These are phyloP conservation scores for Plasmodium inui DNA, from an alignment of 169 alveolate species.

Conservation along the genomic window DNA sequence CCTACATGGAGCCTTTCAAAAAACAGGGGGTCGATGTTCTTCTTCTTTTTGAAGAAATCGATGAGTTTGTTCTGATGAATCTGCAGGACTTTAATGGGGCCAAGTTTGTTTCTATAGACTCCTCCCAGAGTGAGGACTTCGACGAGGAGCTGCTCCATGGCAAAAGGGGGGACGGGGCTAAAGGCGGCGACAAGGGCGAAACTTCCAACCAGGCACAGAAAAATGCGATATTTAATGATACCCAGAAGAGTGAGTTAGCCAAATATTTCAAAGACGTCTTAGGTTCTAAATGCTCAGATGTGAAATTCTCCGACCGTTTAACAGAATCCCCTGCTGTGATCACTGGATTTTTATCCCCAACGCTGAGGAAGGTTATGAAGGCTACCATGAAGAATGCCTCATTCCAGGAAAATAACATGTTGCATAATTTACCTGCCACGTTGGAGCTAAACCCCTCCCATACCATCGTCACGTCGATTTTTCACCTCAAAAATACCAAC, in stretches of 20 bases:
- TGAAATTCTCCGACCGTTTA: constrained; percentile 91
- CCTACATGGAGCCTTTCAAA: constrained; percentile 91
- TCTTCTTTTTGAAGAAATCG: constrained; percentile 91
- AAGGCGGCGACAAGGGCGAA: constrained; percentile 44
- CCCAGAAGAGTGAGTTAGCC: constrained; percentile 43
- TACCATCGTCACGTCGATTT: constrained; percentile 78
- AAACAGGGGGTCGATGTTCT: constrained; percentile 86
- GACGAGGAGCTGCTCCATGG: constrained; percentile 77
- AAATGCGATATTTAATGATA: constrained; percentile 74
- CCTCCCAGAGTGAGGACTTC: constrained; percentile 78
- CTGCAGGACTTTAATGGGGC: constrained; percentile 82
- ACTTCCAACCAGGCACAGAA: constrained; percentile 75
- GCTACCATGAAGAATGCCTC: constrained; percentile 85
- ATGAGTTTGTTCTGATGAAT: constrained; percentile 90
- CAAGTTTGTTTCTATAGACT: constrained; percentile 81
- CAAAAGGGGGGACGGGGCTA: constrained; percentile 45
- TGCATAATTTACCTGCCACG: constrained; percentile 84
- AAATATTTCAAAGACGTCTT: constrained; percentile 76
- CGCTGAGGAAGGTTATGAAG: constrained; percentile 87
- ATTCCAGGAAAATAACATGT: constrained; percentile 81
- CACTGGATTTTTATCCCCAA: constrained; percentile 90
- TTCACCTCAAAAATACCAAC: constrained; percentile 81
- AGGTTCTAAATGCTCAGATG: constrained; percentile 85
- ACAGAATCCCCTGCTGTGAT: constrained; percentile 92
- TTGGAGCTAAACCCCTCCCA: constrained; percentile 90